These are phyloP conservation scores for Rhynchospora breviuscula DNA, from an alignment of 176 grass and related monocot species.

Conservation along the genomic window DNA sequence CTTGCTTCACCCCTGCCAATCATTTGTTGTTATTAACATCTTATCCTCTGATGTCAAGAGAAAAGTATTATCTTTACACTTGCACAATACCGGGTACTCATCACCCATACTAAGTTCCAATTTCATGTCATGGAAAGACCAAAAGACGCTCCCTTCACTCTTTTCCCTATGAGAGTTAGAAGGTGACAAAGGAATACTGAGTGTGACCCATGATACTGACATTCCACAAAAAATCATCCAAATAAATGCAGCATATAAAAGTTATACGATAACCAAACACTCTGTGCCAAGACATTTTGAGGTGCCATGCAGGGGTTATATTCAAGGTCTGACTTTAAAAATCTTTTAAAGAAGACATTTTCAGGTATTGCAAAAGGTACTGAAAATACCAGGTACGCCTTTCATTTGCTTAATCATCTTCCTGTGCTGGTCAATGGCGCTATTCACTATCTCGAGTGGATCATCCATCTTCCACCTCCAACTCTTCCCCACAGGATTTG, in stretches of 20 bases:
- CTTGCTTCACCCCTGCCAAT: constrained; percentile 67
- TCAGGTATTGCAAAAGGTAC: background rate
- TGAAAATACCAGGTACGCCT: constrained; percentile 76
- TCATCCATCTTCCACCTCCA: constrained; percentile 98
- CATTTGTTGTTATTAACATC: background rate
- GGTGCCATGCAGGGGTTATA: background rate
- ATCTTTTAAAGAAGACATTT: background rate
- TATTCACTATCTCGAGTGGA: constrained; percentile 81
- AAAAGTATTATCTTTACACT: background rate
- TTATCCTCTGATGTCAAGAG: background rate
- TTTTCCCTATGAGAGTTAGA: background rate
- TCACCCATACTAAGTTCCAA: background rate
- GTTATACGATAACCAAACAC: too few relatives aligned
- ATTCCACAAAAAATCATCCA: background rate
- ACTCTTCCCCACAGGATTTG: constrained; percentile 96
- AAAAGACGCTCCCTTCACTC: background rate
- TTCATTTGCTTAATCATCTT: constrained; percentile 99
- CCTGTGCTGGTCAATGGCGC: constrained; percentile 72
- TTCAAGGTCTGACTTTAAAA: background rate
- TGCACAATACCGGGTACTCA: background rate
- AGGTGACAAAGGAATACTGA: background rate
- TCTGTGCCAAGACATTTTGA: too few relatives aligned
- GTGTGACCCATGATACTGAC: background rate
- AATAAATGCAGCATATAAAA: too few relatives aligned
- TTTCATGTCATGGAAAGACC: background rate